Percentiles rank a stretch among this genome's conserved stretches.
These are phyloP conservation scores for Gnomoniopsis sp. DNA, from an alignment of 2,329 filamentous ascomycete species.

Conservation along the genomic window DNA sequence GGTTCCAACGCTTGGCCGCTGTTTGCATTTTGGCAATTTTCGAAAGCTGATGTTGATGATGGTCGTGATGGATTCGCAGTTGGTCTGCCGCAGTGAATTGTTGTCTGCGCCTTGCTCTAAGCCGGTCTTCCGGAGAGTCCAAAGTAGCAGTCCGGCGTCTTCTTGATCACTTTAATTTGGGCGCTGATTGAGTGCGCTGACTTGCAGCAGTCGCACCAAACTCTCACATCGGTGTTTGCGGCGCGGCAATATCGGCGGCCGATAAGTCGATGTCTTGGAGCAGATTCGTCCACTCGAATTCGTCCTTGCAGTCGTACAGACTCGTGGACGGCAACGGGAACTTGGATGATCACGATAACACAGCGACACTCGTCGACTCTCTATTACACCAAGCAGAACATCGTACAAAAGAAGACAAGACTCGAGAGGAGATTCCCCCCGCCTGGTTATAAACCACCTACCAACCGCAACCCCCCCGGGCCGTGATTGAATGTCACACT, in stretches of 20 bases:
- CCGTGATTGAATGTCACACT: constrained; percentile 1
- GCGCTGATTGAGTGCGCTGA: constrained; percentile 10
- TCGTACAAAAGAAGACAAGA: background rate
- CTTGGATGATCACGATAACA: background rate
- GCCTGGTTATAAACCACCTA: background rate
- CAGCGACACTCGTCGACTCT: background rate
- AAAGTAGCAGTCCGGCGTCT: background rate
- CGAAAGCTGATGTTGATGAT: background rate
- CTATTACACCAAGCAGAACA: background rate
- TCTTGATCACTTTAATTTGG: background rate
- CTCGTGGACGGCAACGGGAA: background rate
- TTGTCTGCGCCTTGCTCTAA: background rate
- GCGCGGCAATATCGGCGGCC: background rate
- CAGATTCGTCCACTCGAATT: background rate
- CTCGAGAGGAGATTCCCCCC: background rate
- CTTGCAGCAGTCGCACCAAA: constrained; percentile 14
- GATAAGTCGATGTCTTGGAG: background rate
- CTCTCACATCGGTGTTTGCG: constrained; percentile 11
- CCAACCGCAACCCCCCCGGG: background rate
- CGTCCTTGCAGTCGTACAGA: background rate
- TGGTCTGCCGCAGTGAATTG: background rate
- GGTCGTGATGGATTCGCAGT: background rate
- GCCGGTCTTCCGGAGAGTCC: background rate
- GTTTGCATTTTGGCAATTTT: constrained; percentile 12
- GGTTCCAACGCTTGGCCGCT: constrained; percentile 9